phyloP scores from a whole-genome alignment of 2,329 filamentous ascomycete genomes.

The Neofusicoccum sp. region DNA sequence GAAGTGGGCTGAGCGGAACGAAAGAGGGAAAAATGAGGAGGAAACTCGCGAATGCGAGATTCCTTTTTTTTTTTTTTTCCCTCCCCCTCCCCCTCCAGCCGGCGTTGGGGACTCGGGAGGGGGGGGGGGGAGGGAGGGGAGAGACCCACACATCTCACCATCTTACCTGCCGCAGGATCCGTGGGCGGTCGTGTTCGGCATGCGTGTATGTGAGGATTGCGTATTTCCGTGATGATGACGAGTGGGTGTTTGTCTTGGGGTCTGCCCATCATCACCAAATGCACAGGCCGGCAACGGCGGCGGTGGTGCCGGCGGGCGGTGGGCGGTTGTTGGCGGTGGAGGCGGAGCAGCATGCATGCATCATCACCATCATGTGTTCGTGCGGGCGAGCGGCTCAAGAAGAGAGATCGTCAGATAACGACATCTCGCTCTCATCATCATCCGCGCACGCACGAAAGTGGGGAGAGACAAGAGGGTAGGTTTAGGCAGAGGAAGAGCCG shows the following conservation, averaged over 20 bases:
- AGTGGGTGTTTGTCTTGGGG: neutral
- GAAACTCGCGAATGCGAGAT: too few species aligned
- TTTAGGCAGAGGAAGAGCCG: too few species aligned
- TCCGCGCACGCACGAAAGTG: neutral
- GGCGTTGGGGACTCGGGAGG: neutral
- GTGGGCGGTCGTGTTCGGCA: neutral
- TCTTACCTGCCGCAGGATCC: conserved; percentile 2
- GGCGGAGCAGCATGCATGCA: neutral
- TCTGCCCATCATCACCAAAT: too few species aligned
- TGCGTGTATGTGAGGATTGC: neutral
- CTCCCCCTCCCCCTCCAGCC: too few species aligned
- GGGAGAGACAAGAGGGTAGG: neutral
- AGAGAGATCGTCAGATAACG: conserved; percentile 14
- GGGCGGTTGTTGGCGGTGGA: neutral
- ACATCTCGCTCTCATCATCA: conserved; percentile 6
- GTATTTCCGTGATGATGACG: neutral
- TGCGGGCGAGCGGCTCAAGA: neutral
- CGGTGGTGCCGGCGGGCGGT: neutral
- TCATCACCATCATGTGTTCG: neutral
- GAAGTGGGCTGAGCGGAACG: neutral
- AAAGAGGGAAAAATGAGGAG: neutral
- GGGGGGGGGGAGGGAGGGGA: neutral
- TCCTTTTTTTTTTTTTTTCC: too few species aligned
- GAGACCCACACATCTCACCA: neutral
- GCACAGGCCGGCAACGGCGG: too few species aligned